Conservation (phyloP, 306 rosid species). For the Glycine soja region DNA sequence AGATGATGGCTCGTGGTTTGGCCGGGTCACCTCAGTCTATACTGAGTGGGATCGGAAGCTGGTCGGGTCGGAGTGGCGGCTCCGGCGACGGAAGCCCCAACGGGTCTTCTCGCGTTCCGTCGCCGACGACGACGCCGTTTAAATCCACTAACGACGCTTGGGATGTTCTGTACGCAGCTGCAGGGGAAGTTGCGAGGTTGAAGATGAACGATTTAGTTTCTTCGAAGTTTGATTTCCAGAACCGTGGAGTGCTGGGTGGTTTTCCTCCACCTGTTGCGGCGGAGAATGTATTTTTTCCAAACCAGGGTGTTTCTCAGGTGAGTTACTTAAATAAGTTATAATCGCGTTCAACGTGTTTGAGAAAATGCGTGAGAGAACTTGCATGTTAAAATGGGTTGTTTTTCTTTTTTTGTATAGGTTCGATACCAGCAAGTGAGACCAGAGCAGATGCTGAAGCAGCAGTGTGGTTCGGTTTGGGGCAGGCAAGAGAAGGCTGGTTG, state of each 20-base stretch:
- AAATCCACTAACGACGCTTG: conserved; percentile 61
- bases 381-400: background rate
- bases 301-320: conserved; percentile 47
- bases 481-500: conserved; percentile 57
- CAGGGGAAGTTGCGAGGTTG: conserved; percentile 82
- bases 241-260: conserved; percentile 49
- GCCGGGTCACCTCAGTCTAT: conserved; percentile 89
- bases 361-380: background rate
- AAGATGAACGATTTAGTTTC: conserved; percentile 54
- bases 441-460: too few species aligned
- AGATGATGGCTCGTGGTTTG: conserved; percentile 39
- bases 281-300: conserved; percentile 43
- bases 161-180: conserved; percentile 82
- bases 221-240: conserved; percentile 37
- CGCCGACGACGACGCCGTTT: conserved; percentile 82
- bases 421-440: conserved; percentile 9
- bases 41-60: conserved; percentile 73
- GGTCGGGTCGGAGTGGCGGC: conserved; percentile 63
- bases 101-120: conserved; percentile 69
- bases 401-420: conserved; percentile 12
- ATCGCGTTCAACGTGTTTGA: background rate
- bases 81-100: conserved; percentile 79
- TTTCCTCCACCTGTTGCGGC: conserved; percentile 26
- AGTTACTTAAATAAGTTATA: background rate
- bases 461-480: conserved; percentile 55